These are phyloP conservation scores for Annulohypoxylon maeteangense DNA, from an alignment of 495 filamentous ascomycete genomes.

Conservation along the genomic window DNA sequence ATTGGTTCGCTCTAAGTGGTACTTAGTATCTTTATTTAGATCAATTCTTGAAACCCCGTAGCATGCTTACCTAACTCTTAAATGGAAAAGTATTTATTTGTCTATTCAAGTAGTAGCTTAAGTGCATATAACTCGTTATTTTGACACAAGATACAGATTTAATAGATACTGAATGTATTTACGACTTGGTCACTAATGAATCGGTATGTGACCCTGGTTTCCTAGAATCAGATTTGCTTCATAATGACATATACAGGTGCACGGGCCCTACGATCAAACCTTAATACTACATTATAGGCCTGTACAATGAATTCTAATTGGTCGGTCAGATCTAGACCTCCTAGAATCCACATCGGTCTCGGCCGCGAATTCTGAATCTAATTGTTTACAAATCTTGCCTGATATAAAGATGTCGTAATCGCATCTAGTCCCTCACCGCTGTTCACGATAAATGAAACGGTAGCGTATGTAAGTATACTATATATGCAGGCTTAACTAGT, in stretches of 20 bases:
- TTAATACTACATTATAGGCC: constrained; percentile 26
- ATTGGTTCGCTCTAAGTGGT: constrained; percentile 13
- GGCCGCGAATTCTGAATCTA: not conserved
- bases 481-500: not conserved
- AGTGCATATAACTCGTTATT: not conserved
- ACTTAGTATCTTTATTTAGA: not conserved
- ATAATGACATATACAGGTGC: constrained; percentile 25
- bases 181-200: no score
- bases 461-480: not conserved
- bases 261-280: constrained; percentile 34
- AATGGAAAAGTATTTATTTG: no score
- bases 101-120: not conserved
- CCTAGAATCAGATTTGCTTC: constrained; percentile 29
- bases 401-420: constrained; percentile 11
- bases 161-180: not conserved
- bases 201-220: not conserved
- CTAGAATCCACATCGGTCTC: constrained; percentile 9
- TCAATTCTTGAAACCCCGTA: not conserved
- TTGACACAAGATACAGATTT: not conserved
- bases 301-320: constrained; percentile 18
- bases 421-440: not conserved
- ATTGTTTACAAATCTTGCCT: not conserved
- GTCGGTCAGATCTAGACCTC: not conserved
- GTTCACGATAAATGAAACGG: not conserved
- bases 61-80: not conserved